Evolutionary conservation across 2,329 filamentous ascomycete genomes (phyloP).

Genomic region (Akanthomyces lecanii): DNA sequence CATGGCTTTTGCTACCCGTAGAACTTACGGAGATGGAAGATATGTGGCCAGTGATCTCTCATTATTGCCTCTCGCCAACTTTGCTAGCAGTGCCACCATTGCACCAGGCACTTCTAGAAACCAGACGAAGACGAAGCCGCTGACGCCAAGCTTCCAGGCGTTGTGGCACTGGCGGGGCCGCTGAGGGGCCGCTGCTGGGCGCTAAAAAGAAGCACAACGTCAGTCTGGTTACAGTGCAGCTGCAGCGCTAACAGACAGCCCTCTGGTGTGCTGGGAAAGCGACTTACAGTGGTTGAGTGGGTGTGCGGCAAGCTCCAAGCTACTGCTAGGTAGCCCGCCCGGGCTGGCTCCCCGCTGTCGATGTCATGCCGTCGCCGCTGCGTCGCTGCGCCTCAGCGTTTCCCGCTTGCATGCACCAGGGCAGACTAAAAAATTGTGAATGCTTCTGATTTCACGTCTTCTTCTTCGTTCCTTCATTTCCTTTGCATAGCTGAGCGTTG

Average conservation of each 20-base stretch:
- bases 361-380: slow-evolving; percentile 12
- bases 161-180: slow-evolving; percentile 15
- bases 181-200: slow-evolving; percentile 6
- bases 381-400: slow-evolving; percentile 10
- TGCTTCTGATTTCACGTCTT: not conserved
- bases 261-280: not conserved
- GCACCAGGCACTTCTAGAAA: not conserved
- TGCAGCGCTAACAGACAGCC: not conserved
- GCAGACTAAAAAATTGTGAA: not conserved
- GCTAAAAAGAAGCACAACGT: not conserved
- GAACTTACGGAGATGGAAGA: not conserved
- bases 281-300: not conserved
- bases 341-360: slow-evolving; percentile 12
- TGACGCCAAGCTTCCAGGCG: slow-evolving; percentile 13
- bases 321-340: not conserved
- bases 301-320: not conserved
- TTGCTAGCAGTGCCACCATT: not conserved
- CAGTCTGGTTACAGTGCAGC: not conserved
- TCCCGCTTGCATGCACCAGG: slow-evolving; percentile 5
- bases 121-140: not conserved
- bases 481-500: slow-evolving; percentile 10
- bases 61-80: not conserved
- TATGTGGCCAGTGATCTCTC: not conserved
- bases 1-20: no score
- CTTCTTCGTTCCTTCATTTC: not conserved